Percentiles rank a stretch among this genome's conserved stretches.
Evolutionary conservation across 1,284 basidiomycete genomes (phyloP).

Genomic region (Inonotus obliquus): DNA sequence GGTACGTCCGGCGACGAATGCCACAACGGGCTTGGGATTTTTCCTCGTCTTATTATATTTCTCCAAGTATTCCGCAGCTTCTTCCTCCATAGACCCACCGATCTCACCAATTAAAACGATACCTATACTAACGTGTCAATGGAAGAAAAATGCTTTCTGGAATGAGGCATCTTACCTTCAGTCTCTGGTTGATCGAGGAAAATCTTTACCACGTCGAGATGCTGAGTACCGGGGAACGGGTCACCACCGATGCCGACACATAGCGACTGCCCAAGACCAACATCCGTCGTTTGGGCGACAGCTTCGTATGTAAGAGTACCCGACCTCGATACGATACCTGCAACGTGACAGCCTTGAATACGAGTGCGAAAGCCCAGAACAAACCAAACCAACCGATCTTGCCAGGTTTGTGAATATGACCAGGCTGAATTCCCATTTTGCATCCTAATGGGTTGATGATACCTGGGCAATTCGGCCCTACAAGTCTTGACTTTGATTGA

Average conservation of each 20-base stretch:
- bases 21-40: conserved; percentile 93
- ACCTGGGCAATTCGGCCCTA: conserved; percentile 97
- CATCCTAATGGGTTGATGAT: conserved; percentile 96
- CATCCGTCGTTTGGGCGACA: conserved; percentile 91
- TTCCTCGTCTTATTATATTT: conserved; percentile 87
- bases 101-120: conserved; percentile 99
- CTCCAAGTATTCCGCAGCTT: conserved; percentile 94
- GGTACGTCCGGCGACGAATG: conserved; percentile 96
- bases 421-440: conserved; percentile 99
- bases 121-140: conserved; percentile 40
- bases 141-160: not conserved
- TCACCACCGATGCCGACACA: conserved; percentile 99
- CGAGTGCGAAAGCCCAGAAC: not conserved
- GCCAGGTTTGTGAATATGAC: conserved; percentile 94
- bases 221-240: conserved; percentile 97
- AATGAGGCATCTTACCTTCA: conserved; percentile 51
- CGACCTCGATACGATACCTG: conserved; percentile 95
- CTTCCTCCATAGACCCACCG: conserved; percentile 99
- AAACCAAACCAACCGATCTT: conserved; percentile 68
- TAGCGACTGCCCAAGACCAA: conserved; percentile 94
- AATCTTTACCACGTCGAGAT: conserved; percentile 94
- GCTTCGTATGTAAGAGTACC: conserved; percentile 94
- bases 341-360: conserved; percentile 16
- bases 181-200: conserved; percentile 93
- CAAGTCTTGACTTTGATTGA: conserved; percentile 92